phyloP scores from a whole-genome alignment of 495 filamentous ascomycete species.

The Podospora bellae-mahoneyi region DNA sequence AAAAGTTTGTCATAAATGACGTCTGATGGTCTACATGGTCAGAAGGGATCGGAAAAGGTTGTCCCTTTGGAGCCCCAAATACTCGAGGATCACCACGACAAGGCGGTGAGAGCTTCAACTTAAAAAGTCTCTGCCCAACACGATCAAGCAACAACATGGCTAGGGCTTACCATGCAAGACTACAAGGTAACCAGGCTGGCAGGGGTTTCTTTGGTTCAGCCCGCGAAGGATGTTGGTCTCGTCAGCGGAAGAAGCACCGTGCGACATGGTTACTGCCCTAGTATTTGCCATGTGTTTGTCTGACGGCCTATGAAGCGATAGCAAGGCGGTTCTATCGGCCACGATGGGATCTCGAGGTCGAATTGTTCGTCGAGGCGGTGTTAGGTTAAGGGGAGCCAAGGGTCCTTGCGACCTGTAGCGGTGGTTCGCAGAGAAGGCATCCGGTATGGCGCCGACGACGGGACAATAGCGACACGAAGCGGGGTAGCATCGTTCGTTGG shows the following conservation, averaged over 20 bases:
- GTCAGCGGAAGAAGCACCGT: neutral
- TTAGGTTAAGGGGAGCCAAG: neutral
- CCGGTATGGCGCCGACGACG: neutral
- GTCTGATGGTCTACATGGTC: neutral
- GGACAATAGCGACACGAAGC: neutral
- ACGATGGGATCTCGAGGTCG: neutral
- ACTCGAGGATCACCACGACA: neutral
- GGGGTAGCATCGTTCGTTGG: too few species aligned
- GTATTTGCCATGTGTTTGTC: neutral
- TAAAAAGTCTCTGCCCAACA: neutral
- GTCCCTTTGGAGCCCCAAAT: neutral
- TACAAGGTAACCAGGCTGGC: neutral
- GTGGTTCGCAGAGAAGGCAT: neutral
- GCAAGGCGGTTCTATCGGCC: neutral
- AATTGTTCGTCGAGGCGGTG: neutral
- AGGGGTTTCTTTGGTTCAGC: neutral
- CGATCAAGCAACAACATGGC: neutral
- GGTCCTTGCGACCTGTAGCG: neutral
- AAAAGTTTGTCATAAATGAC: neutral
- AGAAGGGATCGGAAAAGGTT: neutral
- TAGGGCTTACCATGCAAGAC: neutral
- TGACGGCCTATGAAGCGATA: neutral
- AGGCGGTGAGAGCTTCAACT: neutral
- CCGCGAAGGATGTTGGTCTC: neutral
- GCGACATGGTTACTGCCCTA: neutral